Evolutionary conservation across 768 basidiomycete species (phyloP), one percentile per base, ranked within the genome.

Genomic region (Hygrocybe coccinea): DNA sequence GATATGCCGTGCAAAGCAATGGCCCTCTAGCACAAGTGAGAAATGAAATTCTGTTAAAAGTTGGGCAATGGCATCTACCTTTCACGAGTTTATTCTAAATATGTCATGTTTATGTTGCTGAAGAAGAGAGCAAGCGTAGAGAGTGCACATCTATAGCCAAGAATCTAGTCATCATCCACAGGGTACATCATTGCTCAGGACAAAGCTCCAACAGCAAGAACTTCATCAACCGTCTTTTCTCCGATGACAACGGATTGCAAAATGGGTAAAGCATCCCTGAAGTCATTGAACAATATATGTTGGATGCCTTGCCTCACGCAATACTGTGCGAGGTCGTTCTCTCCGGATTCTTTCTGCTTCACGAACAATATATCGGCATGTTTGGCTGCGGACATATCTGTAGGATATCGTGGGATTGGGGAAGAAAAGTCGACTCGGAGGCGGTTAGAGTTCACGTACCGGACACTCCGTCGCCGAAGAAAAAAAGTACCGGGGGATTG

Each of bases 391-490:
- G 91, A 94, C 70, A 97, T 81, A 68, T 97, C 94, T 91, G 67
- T 46, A 56, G 52, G 21, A 33, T 9, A 25, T 5, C 51, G 5
- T 47, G 22, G 24, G 29, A 19, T 37, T 29, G 51, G 29, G 52
- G 33, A 52, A 47, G 46, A 39, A n/a, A 25, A 24, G 56, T 35
- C 19, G 24, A 48, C 35, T 9, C 34, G 17, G 24, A 49, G 38
- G 52, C 10, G 21, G 29, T 46, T 15, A 10, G 41, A 22, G 9
- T 55, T 25, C 10, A 72, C 80, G 39, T 56, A 90, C 92, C 93
- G 54, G 91, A 94, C 49, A 97, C 97, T 34, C 97, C 97, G 67
- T 99, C 97, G 0, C 97, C 97, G 60, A 97, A 95, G 82, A 97
- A 99, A 73, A 99, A 95, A 9, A 95, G 75, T 1, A 81, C 85